Evolutionary conservation across 2,329 filamentous ascomycete species (phyloP), one percentile per base, ranked within the genome.

Genomic region (Zopfia rhizophila): DNA sequence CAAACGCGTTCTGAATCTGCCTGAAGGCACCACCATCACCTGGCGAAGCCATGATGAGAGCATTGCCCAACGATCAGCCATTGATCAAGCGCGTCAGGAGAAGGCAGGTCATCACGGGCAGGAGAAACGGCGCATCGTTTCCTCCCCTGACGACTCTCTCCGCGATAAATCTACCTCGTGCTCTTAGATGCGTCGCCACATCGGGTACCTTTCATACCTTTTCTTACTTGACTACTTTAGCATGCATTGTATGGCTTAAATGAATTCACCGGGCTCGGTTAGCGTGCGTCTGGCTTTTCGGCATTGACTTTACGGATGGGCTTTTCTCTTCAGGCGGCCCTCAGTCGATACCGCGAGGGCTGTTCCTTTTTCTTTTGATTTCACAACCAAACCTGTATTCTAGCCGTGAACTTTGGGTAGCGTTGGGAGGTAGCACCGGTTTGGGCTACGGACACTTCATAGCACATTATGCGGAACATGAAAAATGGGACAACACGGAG

Each of bases 21-120:
- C 93, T 1, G 76, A 85, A 31, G 93, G 96, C 70, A 97, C 94
- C 25, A 89, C 89, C 65, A 88, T 99, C 49, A 86, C 94, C 61
- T 99, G 92, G 85, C 96, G 96, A 77, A 94, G 89, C 68, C 94
- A 99, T 72, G 92, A 97, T 67, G 90, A 93, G 55, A 96, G 91
- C 72, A 97, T 99, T 67, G 89, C 91, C 59, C 92, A 97, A 75
- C 85, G 91, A 58, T 89, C 88, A 21, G 90, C 90, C 14, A 91
- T 96, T 55, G 92, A 97, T 65, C 91, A 96, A 72, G 90, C 90
- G 44, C 88, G 92, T 52, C 90, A 93, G 60, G 91, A 96, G 66
- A 96, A 96, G 75, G 82, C 72, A 30, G 66, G 70, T 38, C 72
- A 73, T 28, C 64, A 68, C 45, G 58, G 51, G 25, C 58, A 66